Base-by-base conservation (phyloP, 768 basidiomycete genomes). In the Boletus coccyginus region DNA sequence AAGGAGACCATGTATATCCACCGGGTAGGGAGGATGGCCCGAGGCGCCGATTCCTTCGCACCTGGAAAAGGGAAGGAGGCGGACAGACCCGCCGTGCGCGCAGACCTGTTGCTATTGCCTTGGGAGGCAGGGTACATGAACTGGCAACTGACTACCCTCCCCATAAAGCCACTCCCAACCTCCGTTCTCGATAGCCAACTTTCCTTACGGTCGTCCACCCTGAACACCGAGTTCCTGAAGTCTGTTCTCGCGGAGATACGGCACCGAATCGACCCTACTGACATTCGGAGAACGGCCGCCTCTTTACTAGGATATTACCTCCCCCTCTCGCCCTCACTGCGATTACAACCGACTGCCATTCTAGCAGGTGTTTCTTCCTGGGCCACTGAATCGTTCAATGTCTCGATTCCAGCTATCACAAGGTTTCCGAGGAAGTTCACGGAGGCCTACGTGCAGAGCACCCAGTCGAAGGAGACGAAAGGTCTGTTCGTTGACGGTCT, bases 11-110 rank as follows among this genome's bases (percentile, higher is more conserved):
- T 86, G 60, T 96, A 97, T 68, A 77, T 94, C 48, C 92, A 94
- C 62, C 88, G 94, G 55, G 83, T 96, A 43, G 90, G 91, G 4
- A 81, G 93, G 52, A 92, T 94, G 0, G 92, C 90, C 21, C 84
- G 93, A 61, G 88, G 83, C 3, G 77, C 78, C 9, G 69, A 71
- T 41, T 76, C 77, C 16, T 64, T 71, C 9, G 87, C 87, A 31
- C 46, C 50, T 5, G n/a, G 2, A 45, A 32, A 35, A 8, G 40
- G 38, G 1, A 42, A 47, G 11, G 39, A 42, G 16, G 33, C 16
- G 2, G 38, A 13, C 24, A 47, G 7, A 39, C 49, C 40, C 35
- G 11, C 4, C 81, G 89, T 50, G 32, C 68, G 61, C 35, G 91
- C 90, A 3, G 94, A 97, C 70, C 71, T 94, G 40, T 78, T 95